Conservation (phyloP, 352 stramenopile genomes). For the Pythium phragmiticola region DNA sequence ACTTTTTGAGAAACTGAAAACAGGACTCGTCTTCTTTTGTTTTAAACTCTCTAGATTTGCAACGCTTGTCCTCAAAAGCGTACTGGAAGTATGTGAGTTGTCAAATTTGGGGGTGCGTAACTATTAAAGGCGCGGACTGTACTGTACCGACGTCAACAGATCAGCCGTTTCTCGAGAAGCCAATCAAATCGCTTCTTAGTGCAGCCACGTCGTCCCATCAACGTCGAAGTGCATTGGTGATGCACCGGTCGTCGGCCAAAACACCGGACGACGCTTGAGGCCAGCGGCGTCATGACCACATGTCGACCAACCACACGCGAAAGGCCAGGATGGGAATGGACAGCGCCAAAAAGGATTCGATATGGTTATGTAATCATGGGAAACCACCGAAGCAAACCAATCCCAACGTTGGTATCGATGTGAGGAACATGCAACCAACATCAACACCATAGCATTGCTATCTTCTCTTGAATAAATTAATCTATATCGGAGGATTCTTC, state of each 20-base stretch:
- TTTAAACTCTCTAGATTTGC: too few species aligned
- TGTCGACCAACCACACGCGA: conserved; percentile 4
- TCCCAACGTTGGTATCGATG: too few species aligned
- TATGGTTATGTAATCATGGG: background rate
- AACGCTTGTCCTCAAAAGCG: too few species aligned
- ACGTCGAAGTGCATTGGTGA: conserved; percentile 27
- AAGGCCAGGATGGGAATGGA: background rate
- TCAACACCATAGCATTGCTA: background rate
- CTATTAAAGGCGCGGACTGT: too few species aligned
- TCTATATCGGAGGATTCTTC: conserved; percentile 5
- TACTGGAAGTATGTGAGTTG: too few species aligned
- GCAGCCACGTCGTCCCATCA: conserved; percentile 26
- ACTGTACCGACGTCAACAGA: background rate
- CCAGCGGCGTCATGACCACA: background rate
- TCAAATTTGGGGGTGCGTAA: too few species aligned
- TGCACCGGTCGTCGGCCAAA: conserved; percentile 25
- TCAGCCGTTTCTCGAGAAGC: conserved; percentile 6
- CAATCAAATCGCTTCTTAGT: conserved; percentile 17
- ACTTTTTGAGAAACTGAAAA: too few species aligned
- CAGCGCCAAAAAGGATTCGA: conserved; percentile 3
- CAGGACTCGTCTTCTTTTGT: too few species aligned
- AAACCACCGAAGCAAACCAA: background rate
- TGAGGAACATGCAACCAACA: too few species aligned
- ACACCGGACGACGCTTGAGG: conserved; percentile 20
- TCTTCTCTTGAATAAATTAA: conserved; percentile 29